Percentiles rank a stretch among this genome's conserved stretches.
phyloP scores from a whole-genome alignment of 176 grass and related monocot genomes.

The Eragrostis curvula region DNA sequence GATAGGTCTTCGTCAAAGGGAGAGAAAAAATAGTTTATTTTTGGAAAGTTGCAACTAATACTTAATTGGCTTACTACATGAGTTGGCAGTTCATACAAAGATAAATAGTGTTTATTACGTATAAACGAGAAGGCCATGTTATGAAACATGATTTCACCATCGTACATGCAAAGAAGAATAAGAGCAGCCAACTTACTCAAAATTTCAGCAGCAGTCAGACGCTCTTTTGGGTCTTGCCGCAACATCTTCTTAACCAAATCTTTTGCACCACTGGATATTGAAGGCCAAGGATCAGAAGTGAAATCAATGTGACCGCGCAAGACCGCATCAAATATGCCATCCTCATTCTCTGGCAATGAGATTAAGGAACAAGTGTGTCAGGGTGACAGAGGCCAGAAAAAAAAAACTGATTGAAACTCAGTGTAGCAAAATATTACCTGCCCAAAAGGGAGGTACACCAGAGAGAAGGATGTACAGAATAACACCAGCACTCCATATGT shows the following conservation, averaged over 20 bases:
- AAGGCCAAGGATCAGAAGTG: slow-evolving; percentile 92
- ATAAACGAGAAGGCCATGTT: slow-evolving; percentile 28
- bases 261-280: slow-evolving; percentile 83
- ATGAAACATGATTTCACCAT: slow-evolving; percentile 21
- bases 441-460: slow-evolving; percentile 99
- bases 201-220: slow-evolving; percentile 89
- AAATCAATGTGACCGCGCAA: slow-evolving; percentile 83
- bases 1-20: not conserved
- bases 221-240: slow-evolving; percentile 84
- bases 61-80: slow-evolving; percentile 11
- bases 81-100: not conserved
- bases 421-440: slow-evolving; percentile 49
- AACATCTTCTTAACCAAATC: slow-evolving; percentile 97
- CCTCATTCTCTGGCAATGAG: slow-evolving; percentile 77
- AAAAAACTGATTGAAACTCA: not conserved
- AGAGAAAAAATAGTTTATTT: not conserved
- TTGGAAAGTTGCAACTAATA: not conserved
- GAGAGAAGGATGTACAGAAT: slow-evolving; percentile 99
- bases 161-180: slow-evolving; percentile 25
- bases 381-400: not conserved
- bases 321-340: slow-evolving; percentile 91
- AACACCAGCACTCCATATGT: slow-evolving; percentile 97
- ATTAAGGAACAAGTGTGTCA: not conserved
- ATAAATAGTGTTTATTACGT: slow-evolving; percentile 4
- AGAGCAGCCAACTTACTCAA: slow-evolving; percentile 60